These are phyloP conservation scores for Leishmania tarentolae DNA, from an alignment of 208 protist species.

Conservation along the genomic window DNA sequence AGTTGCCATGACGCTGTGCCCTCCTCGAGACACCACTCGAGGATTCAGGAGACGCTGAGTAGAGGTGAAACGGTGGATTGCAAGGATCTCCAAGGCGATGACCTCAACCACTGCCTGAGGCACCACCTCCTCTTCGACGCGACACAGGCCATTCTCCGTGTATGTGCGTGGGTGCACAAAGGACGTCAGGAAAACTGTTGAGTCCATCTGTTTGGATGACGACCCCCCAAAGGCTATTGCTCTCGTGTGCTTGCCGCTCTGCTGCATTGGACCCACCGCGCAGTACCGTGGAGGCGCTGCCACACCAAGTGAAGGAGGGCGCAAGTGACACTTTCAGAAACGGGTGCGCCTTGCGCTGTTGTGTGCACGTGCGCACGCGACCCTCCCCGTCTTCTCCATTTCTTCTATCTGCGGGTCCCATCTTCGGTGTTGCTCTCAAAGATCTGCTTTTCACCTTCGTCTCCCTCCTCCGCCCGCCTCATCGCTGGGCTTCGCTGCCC, in stretches of 20 bases:
- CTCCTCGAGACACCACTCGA: not conserved
- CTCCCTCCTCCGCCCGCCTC: not conserved
- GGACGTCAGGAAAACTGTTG: not conserved
- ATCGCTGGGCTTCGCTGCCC: not conserved
- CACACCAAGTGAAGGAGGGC: not conserved
- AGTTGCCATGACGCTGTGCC: constrained; percentile 28
- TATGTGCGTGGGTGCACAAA: not conserved
- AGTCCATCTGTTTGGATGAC: not conserved
- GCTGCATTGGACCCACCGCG: not conserved
- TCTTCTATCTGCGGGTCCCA: not conserved
- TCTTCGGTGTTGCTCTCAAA: not conserved
- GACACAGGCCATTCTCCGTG: not conserved
- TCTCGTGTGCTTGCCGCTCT: not conserved
- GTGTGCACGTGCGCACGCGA: not conserved
- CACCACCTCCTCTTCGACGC: not conserved
- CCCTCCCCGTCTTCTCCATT: not conserved
- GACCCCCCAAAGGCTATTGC: not conserved
- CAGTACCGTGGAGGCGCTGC: not conserved
- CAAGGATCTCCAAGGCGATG: not conserved
- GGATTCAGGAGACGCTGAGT: not conserved
- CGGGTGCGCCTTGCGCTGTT: not conserved
- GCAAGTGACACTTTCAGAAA: not conserved
- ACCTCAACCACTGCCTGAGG: not conserved
- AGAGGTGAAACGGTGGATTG: not conserved
- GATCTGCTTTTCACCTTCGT: not conserved